Base-by-base conservation (phyloP, 305 asterid species). In the Fraxinus angustifolia region DNA sequence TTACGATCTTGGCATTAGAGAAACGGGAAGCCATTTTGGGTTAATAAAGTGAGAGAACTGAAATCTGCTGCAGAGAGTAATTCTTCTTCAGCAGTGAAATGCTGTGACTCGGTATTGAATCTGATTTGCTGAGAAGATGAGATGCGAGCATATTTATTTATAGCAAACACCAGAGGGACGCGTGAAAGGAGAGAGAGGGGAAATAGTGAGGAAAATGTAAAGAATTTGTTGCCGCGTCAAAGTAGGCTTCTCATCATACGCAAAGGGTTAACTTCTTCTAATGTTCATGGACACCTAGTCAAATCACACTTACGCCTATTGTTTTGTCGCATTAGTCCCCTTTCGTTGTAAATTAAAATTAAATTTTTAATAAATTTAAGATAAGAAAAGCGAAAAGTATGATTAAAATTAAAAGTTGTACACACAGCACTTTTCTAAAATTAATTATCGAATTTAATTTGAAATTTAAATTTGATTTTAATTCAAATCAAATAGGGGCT, bases 11-110 rank as follows among this genome's bases (percentile, higher is more conserved):
- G 0, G 80, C 90, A 83, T 36, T 74, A 82, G 90, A 83, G 86
- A 90, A 80, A 11, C 90, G 88, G 78, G 89, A 88, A 84, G 94
- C 88, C 94, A 89, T 90, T 84, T 70, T 19, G 28, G 36, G 8
- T 19, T 38, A 38, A 0, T 12, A 38, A 21, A 31, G 45, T 62
- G 36, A 50, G 62, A 53, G 30, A 28, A 42, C 12, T 26, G 34
- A n/a, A 12, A 14, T 45, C 56, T 45, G 14, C 48, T 8, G 48
- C 48, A 8, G 48, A 40, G 12, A 38, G 12, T 40, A 45, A 12
- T 11, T 3, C 17, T 3, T 45, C 56, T 45, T 45, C 56, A 12
- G 56, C 17, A 45, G 56, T 2, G 28, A 58, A 19, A 58, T 58
- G 30, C 8, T 19, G 45, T 8, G 45, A 38, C 12, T 38, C 2